phyloP scores from a whole-genome alignment of 306 rosid species.

The Dicorynia guianensis region DNA sequence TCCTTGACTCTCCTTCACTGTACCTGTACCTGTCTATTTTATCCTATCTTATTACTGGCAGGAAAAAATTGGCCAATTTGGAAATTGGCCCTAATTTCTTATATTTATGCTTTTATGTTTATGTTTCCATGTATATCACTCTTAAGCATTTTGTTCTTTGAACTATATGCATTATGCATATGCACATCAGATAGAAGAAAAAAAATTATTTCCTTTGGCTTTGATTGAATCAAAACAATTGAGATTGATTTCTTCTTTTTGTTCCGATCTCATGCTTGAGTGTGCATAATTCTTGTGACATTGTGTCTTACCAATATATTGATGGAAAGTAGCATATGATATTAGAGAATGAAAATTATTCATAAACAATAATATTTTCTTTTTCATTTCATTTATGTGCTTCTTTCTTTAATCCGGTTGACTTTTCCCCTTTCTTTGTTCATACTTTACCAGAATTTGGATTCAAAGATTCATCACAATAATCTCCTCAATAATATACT shows the following conservation, averaged over 20 bases:
- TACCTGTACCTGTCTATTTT: neutral
- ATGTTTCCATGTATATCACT: neutral
- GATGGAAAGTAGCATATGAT: conserved; percentile 12
- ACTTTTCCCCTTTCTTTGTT: conserved; percentile 28
- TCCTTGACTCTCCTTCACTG: neutral
- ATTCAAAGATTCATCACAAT: conserved; percentile 97
- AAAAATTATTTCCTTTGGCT: neutral
- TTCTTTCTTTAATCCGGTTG: conserved; percentile 24
- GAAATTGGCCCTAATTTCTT: neutral
- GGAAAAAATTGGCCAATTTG: too few species aligned
- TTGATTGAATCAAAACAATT: neutral
- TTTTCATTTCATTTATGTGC: conserved; percentile 29
- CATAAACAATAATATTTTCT: conserved; percentile 20
- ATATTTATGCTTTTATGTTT: neutral
- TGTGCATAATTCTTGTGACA: too few species aligned
- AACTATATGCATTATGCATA: too few species aligned
- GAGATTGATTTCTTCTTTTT: neutral
- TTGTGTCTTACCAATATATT: neutral
- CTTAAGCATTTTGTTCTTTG: neutral
- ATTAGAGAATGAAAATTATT: conserved; percentile 16
- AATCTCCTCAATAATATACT: conserved; percentile 89
- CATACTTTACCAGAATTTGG: conserved; percentile 66
- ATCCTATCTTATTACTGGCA: too few species aligned
- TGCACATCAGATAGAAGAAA: neutral
- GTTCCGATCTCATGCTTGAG: neutral